Base-by-base conservation (phyloP, 1,139 yeast genomes). In the Hansenula lynferdii region DNA sequence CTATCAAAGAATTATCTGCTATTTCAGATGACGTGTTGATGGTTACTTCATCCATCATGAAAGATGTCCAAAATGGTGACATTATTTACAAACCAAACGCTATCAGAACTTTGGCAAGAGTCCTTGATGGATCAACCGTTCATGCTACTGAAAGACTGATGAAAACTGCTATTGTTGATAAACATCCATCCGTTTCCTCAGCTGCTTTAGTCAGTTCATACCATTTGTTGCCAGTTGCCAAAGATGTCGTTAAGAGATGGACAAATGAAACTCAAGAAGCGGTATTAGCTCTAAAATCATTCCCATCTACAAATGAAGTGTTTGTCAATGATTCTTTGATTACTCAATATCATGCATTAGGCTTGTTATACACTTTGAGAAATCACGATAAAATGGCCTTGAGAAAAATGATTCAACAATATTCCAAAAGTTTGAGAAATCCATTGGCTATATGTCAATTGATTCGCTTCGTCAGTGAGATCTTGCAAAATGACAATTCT, bases 21-120 rank as follows among this genome's bases (percentile, higher is more conserved):
- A 77, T 85, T 41, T 87, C 97, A 15, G 89, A 87, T 53, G 97
- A 92, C 64, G 87, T 87, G 40, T 77, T 92, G 63, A 94, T 92
- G 97, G 97, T 92, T 25, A 92, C 98, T 24, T 86, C 97, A 8
- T 86, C 96, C 17, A 90, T 92, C 56, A 94, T 92, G 97, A 90
- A 90, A 67, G 98, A 92, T 65, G 86, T 92, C 43, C 97, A 94
- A 65, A 81, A 83, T 44, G 90, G 90, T 48, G 95, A 87, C 47
- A 71, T 79, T 48, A 70, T 89, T 43, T 89, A 84, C 64, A 87
- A 90, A 59, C 96, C 98, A 41, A 85, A 92, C 61, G 97, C 99
- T 24, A 85, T 92, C 50, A 80, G 98, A 60, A 85, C 98, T 0
- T 74, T 92, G 53, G 79, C 90, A 17, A 77, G 95, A 53, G 95